These are phyloP conservation scores for Eutrema heterophyllum DNA, from an alignment of 345 rosid species.

Conservation along the genomic window DNA sequence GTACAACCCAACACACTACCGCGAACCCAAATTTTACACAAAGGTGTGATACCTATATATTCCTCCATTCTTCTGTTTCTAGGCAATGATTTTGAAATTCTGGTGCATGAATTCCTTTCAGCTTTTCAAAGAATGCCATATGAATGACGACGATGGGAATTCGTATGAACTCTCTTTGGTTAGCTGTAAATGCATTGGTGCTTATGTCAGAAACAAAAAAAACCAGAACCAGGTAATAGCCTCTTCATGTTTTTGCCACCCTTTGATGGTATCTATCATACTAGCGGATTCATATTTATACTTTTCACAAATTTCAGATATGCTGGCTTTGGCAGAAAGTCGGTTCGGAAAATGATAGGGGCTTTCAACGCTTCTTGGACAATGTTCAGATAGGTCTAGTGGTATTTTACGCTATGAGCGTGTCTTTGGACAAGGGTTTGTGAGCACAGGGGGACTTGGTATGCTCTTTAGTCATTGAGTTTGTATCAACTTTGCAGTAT, in stretches of 20 bases:
- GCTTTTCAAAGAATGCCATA: conserved; percentile 77
- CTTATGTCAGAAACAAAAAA: conserved; percentile 91
- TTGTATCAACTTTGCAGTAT: not conserved
- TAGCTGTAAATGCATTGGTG: conserved; percentile 91
- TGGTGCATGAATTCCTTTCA: conserved; percentile 29
- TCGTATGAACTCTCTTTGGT: conserved; percentile 74
- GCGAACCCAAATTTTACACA: conserved; percentile 92
- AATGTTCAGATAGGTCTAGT: conserved; percentile 75
- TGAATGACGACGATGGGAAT: conserved; percentile 51
- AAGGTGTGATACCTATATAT: conserved; percentile 44
- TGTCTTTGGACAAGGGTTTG: conserved; percentile 89
- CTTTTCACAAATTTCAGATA: conserved; percentile 52
- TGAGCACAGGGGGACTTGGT: conserved; percentile 98
- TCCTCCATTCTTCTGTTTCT: not conserved
- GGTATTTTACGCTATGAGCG: conserved; percentile 92
- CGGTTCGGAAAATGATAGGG: conserved; percentile 65
- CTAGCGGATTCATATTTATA: not conserved
- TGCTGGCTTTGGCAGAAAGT: conserved; percentile 96
- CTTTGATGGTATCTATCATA: conserved; percentile 3
- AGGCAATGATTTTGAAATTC: not conserved
- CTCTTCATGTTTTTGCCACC: not conserved
- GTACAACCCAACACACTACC: conserved; percentile 87
- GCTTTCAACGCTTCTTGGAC: conserved; percentile 96
- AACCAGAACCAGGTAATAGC: conserved; percentile 84
- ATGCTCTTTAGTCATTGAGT: conserved; percentile 14